phyloP scores from a whole-genome alignment of 345 rosid genomes.

The Zanthoxylum bungeanum region DNA sequence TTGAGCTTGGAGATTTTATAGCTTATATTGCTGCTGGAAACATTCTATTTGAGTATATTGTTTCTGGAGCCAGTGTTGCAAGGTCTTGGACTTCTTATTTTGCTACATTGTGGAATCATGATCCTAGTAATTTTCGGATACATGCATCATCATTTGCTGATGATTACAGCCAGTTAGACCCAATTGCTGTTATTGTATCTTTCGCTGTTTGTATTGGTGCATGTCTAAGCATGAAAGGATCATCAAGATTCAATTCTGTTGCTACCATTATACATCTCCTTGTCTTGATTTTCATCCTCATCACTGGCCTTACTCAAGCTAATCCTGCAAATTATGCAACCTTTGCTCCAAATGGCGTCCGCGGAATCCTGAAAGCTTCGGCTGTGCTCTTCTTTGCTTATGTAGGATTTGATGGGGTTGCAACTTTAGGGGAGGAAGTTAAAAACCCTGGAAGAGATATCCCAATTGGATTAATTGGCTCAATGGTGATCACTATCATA shows the following conservation, averaged over 20 bases:
- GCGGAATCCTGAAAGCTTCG: constrained; percentile 47
- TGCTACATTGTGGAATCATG: constrained; percentile 64
- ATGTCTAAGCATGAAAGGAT: constrained; percentile 46
- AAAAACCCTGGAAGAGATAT: constrained; percentile 62
- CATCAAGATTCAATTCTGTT: constrained; percentile 56
- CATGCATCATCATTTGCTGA: constrained; percentile 27
- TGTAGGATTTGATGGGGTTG: constrained; percentile 58
- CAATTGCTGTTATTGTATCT: constrained; percentile 41
- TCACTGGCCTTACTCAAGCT: constrained; percentile 46
- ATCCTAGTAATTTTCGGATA: constrained; percentile 50
- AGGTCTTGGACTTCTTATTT: constrained; percentile 86
- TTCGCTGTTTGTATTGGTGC: constrained; percentile 32
- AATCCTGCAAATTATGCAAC: constrained; percentile 31
- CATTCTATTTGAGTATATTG: constrained; percentile 69
- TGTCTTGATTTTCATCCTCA: constrained; percentile 46
- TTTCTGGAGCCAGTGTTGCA: constrained; percentile 75
- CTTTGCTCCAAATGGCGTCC: constrained; percentile 50
- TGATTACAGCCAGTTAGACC: constrained; percentile 48
- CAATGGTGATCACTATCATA: constrained; percentile 39
- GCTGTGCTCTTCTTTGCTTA: constrained; percentile 66
- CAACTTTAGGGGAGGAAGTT: constrained; percentile 66
- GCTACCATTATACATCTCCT: constrained; percentile 46
- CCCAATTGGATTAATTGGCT: constrained; percentile 61
- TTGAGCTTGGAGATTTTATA: constrained; percentile 78
- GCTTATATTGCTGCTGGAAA: constrained; percentile 84